Evolutionary conservation across 805 yeast genomes (phyloP).

Genomic region (Kregervanrija fluxuum): DNA sequence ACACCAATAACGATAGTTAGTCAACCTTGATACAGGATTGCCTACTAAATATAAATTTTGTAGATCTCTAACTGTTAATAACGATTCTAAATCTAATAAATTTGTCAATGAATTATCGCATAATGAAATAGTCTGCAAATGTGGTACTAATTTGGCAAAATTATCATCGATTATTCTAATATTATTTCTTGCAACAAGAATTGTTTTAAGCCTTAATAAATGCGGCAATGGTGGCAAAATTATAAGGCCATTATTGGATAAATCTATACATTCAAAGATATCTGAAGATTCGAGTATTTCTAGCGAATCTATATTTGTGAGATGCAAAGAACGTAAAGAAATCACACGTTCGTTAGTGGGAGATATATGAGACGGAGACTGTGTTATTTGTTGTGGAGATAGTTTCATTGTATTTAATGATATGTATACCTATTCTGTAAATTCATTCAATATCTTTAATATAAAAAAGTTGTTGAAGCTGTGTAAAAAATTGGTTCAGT

Average conservation of each 20-base stretch:
- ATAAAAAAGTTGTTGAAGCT: too few species aligned
- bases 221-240: conserved; percentile 44
- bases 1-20: conserved; percentile 52
- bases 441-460: too few species aligned
- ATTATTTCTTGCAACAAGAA: conserved; percentile 60
- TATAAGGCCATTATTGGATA: conserved; percentile 67
- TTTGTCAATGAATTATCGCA: conserved; percentile 42
- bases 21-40: conserved; percentile 45
- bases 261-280: conserved; percentile 52
- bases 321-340: conserved; percentile 32
- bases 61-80: conserved; percentile 35
- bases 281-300: conserved; percentile 29
- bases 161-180: conserved; percentile 36
- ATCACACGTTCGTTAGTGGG: conserved; percentile 38
- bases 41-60: conserved; percentile 45
- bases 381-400: conserved; percentile 40
- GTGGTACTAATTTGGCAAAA: conserved; percentile 30
- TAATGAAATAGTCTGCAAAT: conserved; percentile 46
- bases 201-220: conserved; percentile 35
- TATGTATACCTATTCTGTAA: too few species aligned
- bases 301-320: conserved; percentile 37
- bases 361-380: conserved; percentile 45
- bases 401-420: conserved; percentile 38
- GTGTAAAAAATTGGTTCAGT: too few species aligned
- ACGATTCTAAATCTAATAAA: conserved; percentile 35